Percentiles rank a stretch among this genome's conserved stretches.
phyloP scores from a whole-genome alignment of 2,329 filamentous ascomycete species.

The Arthrobotrys musiformis region DNA sequence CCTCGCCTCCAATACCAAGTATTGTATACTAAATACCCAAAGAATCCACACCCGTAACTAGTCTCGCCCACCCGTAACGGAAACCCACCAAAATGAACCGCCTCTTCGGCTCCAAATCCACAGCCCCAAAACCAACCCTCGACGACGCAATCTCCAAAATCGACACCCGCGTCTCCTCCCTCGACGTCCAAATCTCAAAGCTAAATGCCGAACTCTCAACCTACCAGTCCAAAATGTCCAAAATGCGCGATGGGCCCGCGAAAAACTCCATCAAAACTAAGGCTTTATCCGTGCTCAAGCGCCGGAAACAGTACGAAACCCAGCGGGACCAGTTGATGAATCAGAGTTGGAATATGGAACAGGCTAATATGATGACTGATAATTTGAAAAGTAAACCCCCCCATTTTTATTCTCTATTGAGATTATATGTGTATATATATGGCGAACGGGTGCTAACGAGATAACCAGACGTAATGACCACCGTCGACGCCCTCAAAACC shows the following conservation, averaged over 20 bases:
- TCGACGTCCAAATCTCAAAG: slow-evolving; percentile 94
- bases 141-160: slow-evolving; percentile 84
- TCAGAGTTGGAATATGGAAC: slow-evolving; percentile 99
- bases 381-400: slow-evolving; percentile 77
- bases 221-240: slow-evolving; percentile 86
- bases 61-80: no score
- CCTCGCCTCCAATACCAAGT: no score
- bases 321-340: slow-evolving; percentile 93
- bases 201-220: slow-evolving; percentile 88
- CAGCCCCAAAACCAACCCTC: slow-evolving; percentile 88
- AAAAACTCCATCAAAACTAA: slow-evolving; percentile 94
- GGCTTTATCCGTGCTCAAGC: slow-evolving; percentile 90
- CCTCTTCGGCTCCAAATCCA: slow-evolving; percentile 88
- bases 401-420: not conserved
- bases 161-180: slow-evolving; percentile 75
- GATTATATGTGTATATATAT: slow-evolving; percentile 12
- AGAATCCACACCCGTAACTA: no score
- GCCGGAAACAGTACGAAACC: slow-evolving; percentile 91
- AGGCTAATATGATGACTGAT: slow-evolving; percentile 97
- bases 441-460: no score
- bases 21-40: no score
- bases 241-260: slow-evolving; percentile 95
- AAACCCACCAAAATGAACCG: slow-evolving; percentile 94
- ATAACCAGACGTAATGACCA: slow-evolving; percentile 85
- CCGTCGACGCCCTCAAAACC: slow-evolving; percentile 95